Evolutionary conservation across 805 yeast species (phyloP), one percentile per base, ranked within the genome.

Genomic region (Candida broadrunensis): DNA sequence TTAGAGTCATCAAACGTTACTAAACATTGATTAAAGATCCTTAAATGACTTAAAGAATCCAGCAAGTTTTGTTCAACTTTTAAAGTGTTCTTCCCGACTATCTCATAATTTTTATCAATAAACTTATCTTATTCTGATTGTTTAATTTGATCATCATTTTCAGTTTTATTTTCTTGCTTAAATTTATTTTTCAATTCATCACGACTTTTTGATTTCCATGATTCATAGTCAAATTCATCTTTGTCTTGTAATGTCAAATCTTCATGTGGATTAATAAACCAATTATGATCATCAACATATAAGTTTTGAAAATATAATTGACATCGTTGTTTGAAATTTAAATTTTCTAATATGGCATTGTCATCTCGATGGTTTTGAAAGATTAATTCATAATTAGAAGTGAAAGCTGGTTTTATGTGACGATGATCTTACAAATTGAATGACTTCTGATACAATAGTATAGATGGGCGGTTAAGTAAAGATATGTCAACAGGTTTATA

Each of bases 21-120:
- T 46, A 56, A 76, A 46, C 82, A 77, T 35, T 70, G 63, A 36
- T 73, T 69, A 50, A 67, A 77, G 15, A 74, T 68, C 44, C 75
- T 62, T 36, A 76, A 48, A 46, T 72, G 77, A 9, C 75, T 65
- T 16, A 74, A 51, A 38, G 66, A 67, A 42, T 72, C 72, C 20
- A 70, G 61, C 51, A 75, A 61, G 4, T 46, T 45, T 37, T 65
- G 67, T 48, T 73, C 77, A 11, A 53, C 44, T 2, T 38, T 33
- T 37, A 45, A 44, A 11, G 67, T 63, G 14, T 45, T 46, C 2
- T 43, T 36, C 52, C 58, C 50, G 38, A 58, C 46, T 12, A 50
- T 47, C 6, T 59, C 53, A 47, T 54, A 72, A 21, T 61, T 54
- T 12, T 48, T 36, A 35, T 65, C 62, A 36, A 67, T 51, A 23